phyloP scores from a whole-genome alignment of 2,329 filamentous ascomycete species.

The Xylaria sp. region DNA sequence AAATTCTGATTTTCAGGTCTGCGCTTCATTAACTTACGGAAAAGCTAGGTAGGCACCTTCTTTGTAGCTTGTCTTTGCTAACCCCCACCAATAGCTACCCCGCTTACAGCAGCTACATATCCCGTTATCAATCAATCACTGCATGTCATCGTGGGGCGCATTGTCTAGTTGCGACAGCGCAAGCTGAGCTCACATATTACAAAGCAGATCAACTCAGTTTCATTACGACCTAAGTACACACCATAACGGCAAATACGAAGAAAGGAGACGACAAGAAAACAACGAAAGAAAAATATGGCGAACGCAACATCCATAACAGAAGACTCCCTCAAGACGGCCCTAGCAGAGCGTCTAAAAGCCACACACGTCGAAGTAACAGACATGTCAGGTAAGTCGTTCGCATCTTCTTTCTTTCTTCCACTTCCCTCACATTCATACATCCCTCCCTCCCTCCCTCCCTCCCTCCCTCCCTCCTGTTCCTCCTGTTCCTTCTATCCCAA shows the following conservation, averaged over 20 bases:
- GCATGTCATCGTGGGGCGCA: conserved; percentile 31
- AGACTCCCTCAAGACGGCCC: conserved; percentile 73
- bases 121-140: neutral
- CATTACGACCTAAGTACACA: neutral
- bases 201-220: neutral
- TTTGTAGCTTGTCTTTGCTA: neutral
- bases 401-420: neutral
- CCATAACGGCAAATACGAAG: neutral
- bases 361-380: conserved; percentile 88
- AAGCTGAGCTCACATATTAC: neutral
- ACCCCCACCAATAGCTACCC: conserved; percentile 11
- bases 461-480: conserved; percentile 13
- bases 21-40: neutral
- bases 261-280: neutral
- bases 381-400: conserved; percentile 77
- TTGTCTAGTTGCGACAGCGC: conserved; percentile 30
- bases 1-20: too few species aligned
- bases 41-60: neutral
- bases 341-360: conserved; percentile 77
- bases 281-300: conserved; percentile 55
- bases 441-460: neutral
- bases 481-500: conserved; percentile 9
- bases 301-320: conserved; percentile 76
- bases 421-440: neutral
- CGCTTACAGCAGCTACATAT: neutral